Base-by-base conservation (phyloP, 768 basidiomycete species). In the Suillus plorans region DNA sequence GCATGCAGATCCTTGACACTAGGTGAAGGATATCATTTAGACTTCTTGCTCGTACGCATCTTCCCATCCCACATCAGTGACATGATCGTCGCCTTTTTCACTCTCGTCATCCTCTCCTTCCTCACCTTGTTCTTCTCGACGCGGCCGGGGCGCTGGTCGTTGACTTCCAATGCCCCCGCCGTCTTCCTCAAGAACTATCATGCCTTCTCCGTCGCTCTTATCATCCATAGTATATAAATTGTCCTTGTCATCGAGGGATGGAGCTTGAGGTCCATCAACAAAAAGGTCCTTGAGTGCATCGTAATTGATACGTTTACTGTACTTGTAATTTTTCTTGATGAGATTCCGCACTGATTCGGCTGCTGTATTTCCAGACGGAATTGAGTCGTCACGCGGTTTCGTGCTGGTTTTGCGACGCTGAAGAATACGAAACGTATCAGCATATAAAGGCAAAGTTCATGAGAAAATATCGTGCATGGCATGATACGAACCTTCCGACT, bases 261-360 rank as follows among this genome's bases (percentile, higher is more conserved):
- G 64, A 58, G 62, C 44, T 20, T 68, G 64, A 52, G 65, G 53
- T 36, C 60, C 62, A 16, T 86, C 85, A 36, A 84, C 79, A 73
- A 96, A 93, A 13, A 97, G 82, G 63, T 86, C 85, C 69, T 91
- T 90, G 61, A 96, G 85, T 0, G 92, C 94, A 69, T 92, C 90
- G 74, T 97, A 97, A 74, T 97, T 97, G 78, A 97, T 96, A 60
- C 94, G 87, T 72, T 93, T 93, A 78, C 92, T 94, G 77, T 95
- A 95, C 72, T 88, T 91, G 28, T 88, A 84, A 67, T 91, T 94
- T 78, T 94, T 93, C 80, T 91, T 90, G 70, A 95, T 81, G 42
- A 96, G 82, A 64, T 76, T 78, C 34, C 71, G 75, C 45, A 76
- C 75, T 31, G 75, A 78, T 56, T 76, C 75, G 1, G 76, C 75